phyloP scores from a whole-genome alignment of 371 early-diverging fungal species.

The Syncephalis fuscata region DNA sequence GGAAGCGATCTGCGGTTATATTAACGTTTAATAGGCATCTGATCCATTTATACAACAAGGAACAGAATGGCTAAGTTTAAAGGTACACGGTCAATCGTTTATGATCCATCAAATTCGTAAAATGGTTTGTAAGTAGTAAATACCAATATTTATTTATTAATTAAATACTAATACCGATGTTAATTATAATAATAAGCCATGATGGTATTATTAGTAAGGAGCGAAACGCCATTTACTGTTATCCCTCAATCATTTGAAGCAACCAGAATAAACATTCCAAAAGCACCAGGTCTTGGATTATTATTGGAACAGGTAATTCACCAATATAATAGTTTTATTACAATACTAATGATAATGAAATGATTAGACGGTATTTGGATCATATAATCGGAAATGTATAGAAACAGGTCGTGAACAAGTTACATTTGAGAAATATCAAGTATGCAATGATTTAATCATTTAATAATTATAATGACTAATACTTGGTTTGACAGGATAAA shows the following conservation, averaged over 20 bases:
- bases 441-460: slow-evolving; percentile 4
- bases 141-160: neutral
- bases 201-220: slow-evolving; percentile 64
- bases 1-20: too few species aligned
- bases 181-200: slow-evolving; percentile 24
- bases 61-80: slow-evolving; percentile 83
- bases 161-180: neutral
- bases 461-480: slow-evolving; percentile 5
- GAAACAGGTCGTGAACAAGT: slow-evolving; percentile 16
- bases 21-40: too few species aligned
- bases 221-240: slow-evolving; percentile 41
- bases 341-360: neutral
- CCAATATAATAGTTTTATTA: neutral
- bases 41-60: slow-evolving; percentile 66
- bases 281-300: slow-evolving; percentile 94
- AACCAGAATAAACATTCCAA: slow-evolving; percentile 84
- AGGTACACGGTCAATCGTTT: slow-evolving; percentile 95
- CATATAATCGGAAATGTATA: slow-evolving; percentile 35
- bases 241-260: slow-evolving; percentile 42
- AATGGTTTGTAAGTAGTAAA: slow-evolving; percentile 68
- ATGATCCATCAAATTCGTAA: slow-evolving; percentile 99
- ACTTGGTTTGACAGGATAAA: slow-evolving; percentile 24
- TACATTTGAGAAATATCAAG: slow-evolving; percentile 26
- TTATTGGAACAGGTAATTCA: slow-evolving; percentile 58
- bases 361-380: slow-evolving; percentile 34